Evolutionary conservation across 257 asterid genomes (phyloP).

Genomic region (Salvia hispanica): DNA sequence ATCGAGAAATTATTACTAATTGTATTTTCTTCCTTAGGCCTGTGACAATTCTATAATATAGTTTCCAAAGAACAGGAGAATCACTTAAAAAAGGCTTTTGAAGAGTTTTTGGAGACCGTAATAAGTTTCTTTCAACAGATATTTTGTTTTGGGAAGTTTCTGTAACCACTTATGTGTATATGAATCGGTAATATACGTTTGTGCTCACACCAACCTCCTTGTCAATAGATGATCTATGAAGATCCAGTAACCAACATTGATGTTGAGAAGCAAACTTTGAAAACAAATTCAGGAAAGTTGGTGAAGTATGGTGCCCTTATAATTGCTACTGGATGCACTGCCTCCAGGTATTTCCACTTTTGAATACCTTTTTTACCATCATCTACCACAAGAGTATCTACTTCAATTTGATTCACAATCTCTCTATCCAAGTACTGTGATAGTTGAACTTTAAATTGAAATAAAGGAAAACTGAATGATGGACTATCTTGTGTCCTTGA

Average conservation of each 20-base stretch:
- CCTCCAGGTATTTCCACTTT: conserved; percentile 45
- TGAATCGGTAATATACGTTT: background rate
- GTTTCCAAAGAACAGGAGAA: background rate
- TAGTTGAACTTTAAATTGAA: conserved; percentile 7
- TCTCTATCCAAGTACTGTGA: background rate
- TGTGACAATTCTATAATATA: background rate
- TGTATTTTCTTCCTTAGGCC: conserved; percentile 6
- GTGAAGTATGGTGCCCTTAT: conserved; percentile 53
- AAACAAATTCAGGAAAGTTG: conserved; percentile 49
- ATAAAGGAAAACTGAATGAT: conserved; percentile 1
- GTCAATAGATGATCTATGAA: conserved; percentile 44
- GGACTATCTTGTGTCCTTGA: conserved; percentile 1
- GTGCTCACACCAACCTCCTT: conserved; percentile 5
- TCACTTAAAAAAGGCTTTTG: background rate
- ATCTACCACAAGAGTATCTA: conserved; percentile 6
- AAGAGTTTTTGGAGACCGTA: background rate
- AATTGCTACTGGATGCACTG: conserved; percentile 57
- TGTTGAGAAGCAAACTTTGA: conserved; percentile 48
- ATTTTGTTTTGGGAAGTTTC: background rate
- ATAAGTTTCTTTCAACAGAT: background rate
- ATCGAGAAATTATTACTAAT: too few relatives aligned
- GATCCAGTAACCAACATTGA: conserved; percentile 50
- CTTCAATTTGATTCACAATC: background rate
- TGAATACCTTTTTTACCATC: background rate
- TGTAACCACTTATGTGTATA: conserved; percentile 7